Evolutionary conservation across 177 flowering plant species (phyloP), one percentile per base, ranked within the genome.

Genomic region (Vitis hybrid): DNA sequence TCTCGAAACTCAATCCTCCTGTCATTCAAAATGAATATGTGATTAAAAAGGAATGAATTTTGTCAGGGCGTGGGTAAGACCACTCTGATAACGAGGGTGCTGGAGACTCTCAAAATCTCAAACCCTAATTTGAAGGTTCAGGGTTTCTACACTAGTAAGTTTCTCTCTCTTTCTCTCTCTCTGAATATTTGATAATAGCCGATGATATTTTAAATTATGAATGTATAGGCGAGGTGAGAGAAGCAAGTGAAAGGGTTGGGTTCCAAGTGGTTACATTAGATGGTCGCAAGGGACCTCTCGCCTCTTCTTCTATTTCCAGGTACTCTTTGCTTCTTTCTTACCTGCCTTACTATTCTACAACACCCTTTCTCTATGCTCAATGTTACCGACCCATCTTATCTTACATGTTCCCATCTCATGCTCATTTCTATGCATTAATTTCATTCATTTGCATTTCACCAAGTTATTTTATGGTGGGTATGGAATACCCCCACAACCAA

Each of bases 201-300:
- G 9, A 50, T 5, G 14, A 30, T 46, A 21, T 55, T 41, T 58
- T 49, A 56, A 50, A 51, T 18, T 49, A 48, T 21, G 9, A 18
- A 30, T 49, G 35, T 46, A 41, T 56, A 90, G 97, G 92, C 71
- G 97, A 91, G 74, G 67, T 91, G 49, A 88, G 96, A 74, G 76
- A 82, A 80, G 90, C 87, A 50, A 60, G 72, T 49, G 88, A 91
- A 65, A 87, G 97, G 74, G 91, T 87, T 21, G 95, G 98, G 18
- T 91, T 93, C 74, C 90, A 93, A 69, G 97, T 90, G 61, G 90
- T 90, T n/a, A 91, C 93, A 1, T 58, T 86, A 46, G 88, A 87
- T 81, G 93, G 90, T 27, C 88, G 87, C 49, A 81, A 14, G 58
- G 91, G 80, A 20, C 83, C 80, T 27, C 88, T 93, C 54, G 91